These are phyloP conservation scores for Trichophyton schoenleinii DNA, from an alignment of 2,329 filamentous ascomycete species.

Conservation along the genomic window DNA sequence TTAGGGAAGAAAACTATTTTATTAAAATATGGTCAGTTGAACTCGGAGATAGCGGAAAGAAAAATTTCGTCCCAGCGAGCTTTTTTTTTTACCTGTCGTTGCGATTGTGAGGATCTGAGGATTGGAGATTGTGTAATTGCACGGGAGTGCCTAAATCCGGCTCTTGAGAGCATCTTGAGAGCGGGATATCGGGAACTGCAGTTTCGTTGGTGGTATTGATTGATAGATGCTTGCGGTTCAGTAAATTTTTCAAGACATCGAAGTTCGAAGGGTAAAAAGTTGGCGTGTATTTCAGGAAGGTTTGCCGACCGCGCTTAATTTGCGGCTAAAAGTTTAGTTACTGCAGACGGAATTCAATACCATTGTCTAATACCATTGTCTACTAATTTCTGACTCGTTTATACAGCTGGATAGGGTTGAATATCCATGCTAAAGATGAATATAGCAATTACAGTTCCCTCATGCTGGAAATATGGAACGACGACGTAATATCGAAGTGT, in stretches of 20 bases:
- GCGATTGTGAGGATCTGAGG: slow-evolving; percentile 20
- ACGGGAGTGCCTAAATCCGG: slow-evolving; percentile 39
- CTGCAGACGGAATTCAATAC: too few relatives aligned
- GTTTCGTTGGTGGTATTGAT: neutral
- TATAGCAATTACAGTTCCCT: too few relatives aligned
- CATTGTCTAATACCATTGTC: too few relatives aligned
- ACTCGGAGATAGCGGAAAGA: neutral
- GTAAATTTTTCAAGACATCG: neutral
- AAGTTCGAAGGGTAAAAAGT: neutral
- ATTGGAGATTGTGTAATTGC: slow-evolving; percentile 30
- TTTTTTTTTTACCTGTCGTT: slow-evolving; percentile 23
- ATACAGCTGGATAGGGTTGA: too few relatives aligned
- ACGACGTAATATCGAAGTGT: neutral
- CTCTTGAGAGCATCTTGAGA: slow-evolving; percentile 43
- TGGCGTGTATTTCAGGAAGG: neutral
- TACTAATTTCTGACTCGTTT: too few relatives aligned
- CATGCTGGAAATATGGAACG: neutral
- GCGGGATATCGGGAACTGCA: neutral
- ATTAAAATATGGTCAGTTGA: neutral
- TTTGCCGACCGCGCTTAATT: neutral
- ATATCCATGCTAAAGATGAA: too few relatives aligned
- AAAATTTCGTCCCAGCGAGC: neutral
- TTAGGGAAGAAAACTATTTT: slow-evolving; percentile 13
- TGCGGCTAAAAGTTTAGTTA: too few relatives aligned
- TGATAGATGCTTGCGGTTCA: neutral